phyloP scores from a whole-genome alignment of 352 stramenopile genomes.

The Pythium periplocum region DNA sequence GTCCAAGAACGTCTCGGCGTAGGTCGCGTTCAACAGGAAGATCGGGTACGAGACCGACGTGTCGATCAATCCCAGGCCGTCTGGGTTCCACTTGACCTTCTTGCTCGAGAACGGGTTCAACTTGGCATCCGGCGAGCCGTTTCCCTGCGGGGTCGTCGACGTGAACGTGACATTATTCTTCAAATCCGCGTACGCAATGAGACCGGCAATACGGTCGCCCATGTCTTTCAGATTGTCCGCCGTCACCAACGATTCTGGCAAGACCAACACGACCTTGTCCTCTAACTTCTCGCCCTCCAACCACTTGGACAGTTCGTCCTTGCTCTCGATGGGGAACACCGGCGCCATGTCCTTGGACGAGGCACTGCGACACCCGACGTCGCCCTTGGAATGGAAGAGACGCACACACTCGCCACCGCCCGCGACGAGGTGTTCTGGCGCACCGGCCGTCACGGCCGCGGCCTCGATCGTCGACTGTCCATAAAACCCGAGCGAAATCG shows the following conservation, averaged over 20 bases:
- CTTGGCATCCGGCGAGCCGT: constrained; percentile 42
- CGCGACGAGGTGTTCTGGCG: constrained; percentile 56
- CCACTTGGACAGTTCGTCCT: constrained; percentile 40
- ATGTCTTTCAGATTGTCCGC: constrained; percentile 25
- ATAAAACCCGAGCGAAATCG: constrained; percentile 8
- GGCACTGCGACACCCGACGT: constrained; percentile 57
- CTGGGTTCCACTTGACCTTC: constrained; percentile 65
- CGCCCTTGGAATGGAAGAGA: constrained; percentile 65
- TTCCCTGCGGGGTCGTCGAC: constrained; percentile 47
- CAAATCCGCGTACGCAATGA: constrained; percentile 50
- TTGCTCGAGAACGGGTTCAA: constrained; percentile 65
- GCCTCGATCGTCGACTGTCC: constrained; percentile 14
- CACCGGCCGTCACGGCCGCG: constrained; percentile 53
- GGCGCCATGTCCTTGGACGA: constrained; percentile 47
- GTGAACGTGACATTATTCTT: constrained; percentile 48
- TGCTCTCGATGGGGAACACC: constrained; percentile 41
- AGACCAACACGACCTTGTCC: constrained; percentile 55
- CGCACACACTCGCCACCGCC: constrained; percentile 69
- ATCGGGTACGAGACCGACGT: constrained; percentile 52
- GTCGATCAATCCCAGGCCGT: constrained; percentile 38
- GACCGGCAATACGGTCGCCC: constrained; percentile 36
- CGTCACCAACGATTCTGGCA: constrained; percentile 56
- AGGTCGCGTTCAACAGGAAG: constrained; percentile 47
- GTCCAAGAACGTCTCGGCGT: constrained; percentile 35
- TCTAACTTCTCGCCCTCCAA: constrained; percentile 18